Evolutionary conservation across 495 filamentous ascomycete species (phyloP).

Genomic region (Lasiosphaeria ovina): DNA sequence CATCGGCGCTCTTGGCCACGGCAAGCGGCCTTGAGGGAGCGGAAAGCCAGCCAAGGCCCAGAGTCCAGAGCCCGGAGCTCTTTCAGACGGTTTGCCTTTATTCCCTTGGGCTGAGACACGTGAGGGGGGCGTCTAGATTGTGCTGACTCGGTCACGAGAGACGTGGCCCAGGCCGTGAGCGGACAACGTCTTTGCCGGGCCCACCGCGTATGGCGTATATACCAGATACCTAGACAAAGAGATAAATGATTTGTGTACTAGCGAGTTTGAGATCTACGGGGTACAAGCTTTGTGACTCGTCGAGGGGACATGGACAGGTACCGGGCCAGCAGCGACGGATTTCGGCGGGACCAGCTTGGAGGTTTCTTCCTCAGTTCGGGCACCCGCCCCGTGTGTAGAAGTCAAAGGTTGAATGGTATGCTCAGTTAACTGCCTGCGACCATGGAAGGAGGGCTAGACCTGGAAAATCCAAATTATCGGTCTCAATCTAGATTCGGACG

Average conservation of each 20-base stretch:
- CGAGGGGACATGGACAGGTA: too few species aligned
- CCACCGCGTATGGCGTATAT: not conserved
- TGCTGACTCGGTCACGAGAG: not conserved
- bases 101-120: constrained; percentile 1
- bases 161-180: not conserved
- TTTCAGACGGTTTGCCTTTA: not conserved
- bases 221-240: not conserved
- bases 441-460: not conserved
- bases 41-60: not conserved
- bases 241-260: too few species aligned
- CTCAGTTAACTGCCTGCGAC: not conserved
- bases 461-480: not conserved
- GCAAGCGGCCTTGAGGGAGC: not conserved
- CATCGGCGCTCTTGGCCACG: not conserved
- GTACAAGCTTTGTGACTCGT: too few species aligned
- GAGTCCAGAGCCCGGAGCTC: not conserved
- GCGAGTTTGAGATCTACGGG: too few species aligned
- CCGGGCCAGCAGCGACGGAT: too few species aligned
- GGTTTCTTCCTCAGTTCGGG: too few species aligned
- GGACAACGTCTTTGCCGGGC: not conserved
- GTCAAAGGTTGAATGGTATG: too few species aligned
- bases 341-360: too few species aligned
- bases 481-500: not conserved
- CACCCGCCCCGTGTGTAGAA: too few species aligned
- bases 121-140: not conserved